Percentiles rank a stretch among this genome's conserved stretches.
These are phyloP conservation scores for Xylariaceae sp. DNA, from an alignment of 2,329 filamentous ascomycete species.

Conservation along the genomic window DNA sequence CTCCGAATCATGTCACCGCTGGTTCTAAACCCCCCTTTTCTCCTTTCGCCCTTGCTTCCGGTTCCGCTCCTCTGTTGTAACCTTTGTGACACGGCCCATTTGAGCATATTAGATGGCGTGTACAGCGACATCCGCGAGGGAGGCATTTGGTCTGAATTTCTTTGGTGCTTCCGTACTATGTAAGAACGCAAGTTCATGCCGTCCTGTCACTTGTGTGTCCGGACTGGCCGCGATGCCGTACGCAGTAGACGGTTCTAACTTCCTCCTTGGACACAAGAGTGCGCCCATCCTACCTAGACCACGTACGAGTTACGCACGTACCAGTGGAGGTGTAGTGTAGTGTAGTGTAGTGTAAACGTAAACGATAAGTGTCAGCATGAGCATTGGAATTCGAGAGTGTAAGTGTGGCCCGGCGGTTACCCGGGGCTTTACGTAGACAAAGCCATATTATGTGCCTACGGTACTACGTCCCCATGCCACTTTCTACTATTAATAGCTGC, in stretches of 20 bases:
- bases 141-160: neutral
- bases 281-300: neutral
- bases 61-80: neutral
- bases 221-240: neutral
- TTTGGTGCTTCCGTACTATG: neutral
- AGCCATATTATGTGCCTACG: neutral
- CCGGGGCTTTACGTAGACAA: slow-evolving; percentile 1
- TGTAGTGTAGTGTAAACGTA: no score
- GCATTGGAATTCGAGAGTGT: no score
- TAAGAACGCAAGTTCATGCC: slow-evolving; percentile 1
- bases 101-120: neutral
- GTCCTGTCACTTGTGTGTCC: neutral
- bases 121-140: neutral
- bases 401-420: neutral
- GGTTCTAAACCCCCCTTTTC: neutral
- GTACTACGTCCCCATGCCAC: no score
- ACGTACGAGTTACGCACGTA: neutral
- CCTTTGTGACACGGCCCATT: neutral
- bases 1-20: neutral
- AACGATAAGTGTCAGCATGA: neutral
- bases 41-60: neutral
- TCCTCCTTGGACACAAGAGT: neutral
- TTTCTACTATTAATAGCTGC: neutral
- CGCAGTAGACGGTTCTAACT: neutral
- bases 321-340: neutral